Conservation (phyloP, 2,329 filamentous ascomycete genomes). For the Arthrinium phaeospermum region DNA sequence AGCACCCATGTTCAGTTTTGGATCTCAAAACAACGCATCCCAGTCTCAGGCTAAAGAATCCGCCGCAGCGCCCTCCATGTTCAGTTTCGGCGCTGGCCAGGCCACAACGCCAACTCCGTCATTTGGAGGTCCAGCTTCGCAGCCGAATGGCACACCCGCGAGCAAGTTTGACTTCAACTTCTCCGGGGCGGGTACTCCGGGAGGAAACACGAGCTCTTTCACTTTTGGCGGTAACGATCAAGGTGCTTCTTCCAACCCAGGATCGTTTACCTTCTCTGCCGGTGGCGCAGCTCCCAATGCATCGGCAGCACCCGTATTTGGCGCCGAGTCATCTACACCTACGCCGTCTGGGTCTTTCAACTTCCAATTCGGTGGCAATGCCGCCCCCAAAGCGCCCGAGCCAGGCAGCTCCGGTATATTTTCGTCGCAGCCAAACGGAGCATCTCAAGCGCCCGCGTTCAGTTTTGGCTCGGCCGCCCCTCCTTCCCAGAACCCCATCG, state of each 20-base stretch:
- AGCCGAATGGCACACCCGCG: conserved; percentile 25
- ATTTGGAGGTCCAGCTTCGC: conserved; percentile 21
- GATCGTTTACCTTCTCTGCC: conserved; percentile 47
- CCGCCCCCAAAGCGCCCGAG: conserved; percentile 32
- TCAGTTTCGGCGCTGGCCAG: conserved; percentile 41
- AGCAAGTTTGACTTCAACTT: conserved; percentile 35
- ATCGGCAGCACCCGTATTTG: conserved; percentile 30
- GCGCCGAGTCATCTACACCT: conserved; percentile 27
- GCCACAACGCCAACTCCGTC: conserved; percentile 25
- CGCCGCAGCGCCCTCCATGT: conserved; percentile 36
- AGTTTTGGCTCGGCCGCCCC: conserved; percentile 45
- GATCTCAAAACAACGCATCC: conserved; percentile 12
- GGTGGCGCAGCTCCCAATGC: conserved; percentile 33
- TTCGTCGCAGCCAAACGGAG: conserved; percentile 33
- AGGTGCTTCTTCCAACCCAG: conserved; percentile 26
- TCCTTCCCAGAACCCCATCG: conserved; percentile 36
- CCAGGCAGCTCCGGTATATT: conserved; percentile 32
- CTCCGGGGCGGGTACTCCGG: conserved; percentile 30
- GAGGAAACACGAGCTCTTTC: conserved; percentile 28
- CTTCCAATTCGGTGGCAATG: conserved; percentile 35
- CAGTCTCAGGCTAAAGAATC: conserved; percentile 31
- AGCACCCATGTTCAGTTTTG: conserved; percentile 20
- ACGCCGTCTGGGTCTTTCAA: conserved; percentile 34
- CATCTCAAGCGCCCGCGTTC: conserved; percentile 39
- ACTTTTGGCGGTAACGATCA: conserved; percentile 32